Conservation (phyloP, 371 early-diverging fungal genomes). For the Mortierella sp. region DNA sequence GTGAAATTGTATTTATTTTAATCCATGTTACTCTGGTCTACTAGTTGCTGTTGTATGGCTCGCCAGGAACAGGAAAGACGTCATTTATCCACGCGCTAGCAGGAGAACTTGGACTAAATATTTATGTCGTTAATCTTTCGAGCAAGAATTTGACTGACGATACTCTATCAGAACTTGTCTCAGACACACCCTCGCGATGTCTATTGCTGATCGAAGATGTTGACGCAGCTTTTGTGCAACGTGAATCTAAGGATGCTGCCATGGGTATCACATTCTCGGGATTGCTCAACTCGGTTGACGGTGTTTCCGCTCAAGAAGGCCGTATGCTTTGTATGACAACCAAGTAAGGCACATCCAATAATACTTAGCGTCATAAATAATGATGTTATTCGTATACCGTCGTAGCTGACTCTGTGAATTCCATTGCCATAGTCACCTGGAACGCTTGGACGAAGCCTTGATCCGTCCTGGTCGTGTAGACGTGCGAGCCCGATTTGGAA, state of each 20-base stretch:
- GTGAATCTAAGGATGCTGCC: conserved; percentile 51
- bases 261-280: conserved; percentile 69
- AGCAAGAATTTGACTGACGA: conserved; percentile 93
- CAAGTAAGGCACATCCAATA: conserved; percentile 57
- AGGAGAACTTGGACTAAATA: conserved; percentile 93
- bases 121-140: conserved; percentile 91
- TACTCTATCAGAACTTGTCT: conserved; percentile 87
- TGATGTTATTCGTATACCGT: neutral
- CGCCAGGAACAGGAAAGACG: conserved; percentile 95
- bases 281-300: conserved; percentile 88
- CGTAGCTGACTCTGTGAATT: neutral
- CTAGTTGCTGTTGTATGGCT: conserved; percentile 83
- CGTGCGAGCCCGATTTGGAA: conserved; percentile 85
- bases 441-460: conserved; percentile 94
- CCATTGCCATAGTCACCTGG: conserved; percentile 72
- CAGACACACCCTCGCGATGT: conserved; percentile 91
- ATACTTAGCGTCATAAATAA: neutral
- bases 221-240: conserved; percentile 94
- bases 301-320: conserved; percentile 85
- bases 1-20: neutral
- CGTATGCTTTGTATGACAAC: conserved; percentile 87
- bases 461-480: conserved; percentile 98
- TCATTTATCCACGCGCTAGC: conserved; percentile 96
- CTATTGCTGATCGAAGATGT: conserved; percentile 97
- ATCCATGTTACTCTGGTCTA: neutral